Conservation (phyloP, 306 rosid species). For the Ormosia emarginata region DNA sequence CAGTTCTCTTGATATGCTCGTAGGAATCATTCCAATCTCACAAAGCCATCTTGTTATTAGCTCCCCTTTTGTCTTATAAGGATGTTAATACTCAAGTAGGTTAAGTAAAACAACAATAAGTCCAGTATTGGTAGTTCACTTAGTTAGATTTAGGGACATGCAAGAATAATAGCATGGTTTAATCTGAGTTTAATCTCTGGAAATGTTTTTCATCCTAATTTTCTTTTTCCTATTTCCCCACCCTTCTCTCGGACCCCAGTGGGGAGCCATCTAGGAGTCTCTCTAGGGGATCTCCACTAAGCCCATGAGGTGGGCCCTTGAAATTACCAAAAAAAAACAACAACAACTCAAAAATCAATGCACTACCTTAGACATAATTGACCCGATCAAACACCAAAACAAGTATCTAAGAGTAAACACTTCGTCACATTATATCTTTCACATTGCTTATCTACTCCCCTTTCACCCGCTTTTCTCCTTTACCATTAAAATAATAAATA, state of each 20-base stretch:
- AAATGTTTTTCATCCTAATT: too few species aligned
- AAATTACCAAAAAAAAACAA: too few species aligned
- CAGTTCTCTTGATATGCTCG: neutral
- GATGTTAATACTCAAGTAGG: neutral
- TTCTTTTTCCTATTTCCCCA: too few species aligned
- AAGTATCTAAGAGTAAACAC: neutral
- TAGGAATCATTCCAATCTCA: slow-evolving; percentile 12
- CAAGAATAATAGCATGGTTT: too few species aligned
- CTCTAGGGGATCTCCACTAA: too few species aligned
- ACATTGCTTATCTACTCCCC: neutral
- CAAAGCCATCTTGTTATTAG: slow-evolving; percentile 13
- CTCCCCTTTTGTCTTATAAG: neutral
- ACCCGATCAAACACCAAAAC: neutral
- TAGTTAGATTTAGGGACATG: too few species aligned
- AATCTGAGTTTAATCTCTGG: too few species aligned
- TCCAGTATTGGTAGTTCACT: too few species aligned
- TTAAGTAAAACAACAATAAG: neutral
- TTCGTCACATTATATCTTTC: neutral
- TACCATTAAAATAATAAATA: neutral
- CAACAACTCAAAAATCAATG: neutral
- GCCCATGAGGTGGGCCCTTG: too few species aligned
- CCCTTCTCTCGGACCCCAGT: too few species aligned
- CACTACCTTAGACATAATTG: neutral
- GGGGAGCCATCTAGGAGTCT: too few species aligned
- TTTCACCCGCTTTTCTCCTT: neutral